A percentile compares a stretch with the other conserved stretches of the same genome.
phyloP scores from a whole-genome alignment of 2,329 filamentous ascomycete species.

The Aureobasidium musti region DNA sequence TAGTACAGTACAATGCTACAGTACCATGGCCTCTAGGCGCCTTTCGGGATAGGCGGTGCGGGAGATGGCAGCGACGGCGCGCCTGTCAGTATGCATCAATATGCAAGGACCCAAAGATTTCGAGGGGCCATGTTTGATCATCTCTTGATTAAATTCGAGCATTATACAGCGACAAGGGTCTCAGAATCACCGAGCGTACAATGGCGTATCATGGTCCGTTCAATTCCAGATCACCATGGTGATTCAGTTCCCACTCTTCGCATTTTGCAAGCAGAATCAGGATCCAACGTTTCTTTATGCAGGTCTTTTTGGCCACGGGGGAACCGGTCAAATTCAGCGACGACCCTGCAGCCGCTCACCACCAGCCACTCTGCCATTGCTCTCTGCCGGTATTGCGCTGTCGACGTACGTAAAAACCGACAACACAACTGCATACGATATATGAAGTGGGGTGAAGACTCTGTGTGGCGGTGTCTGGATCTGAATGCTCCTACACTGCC shows the following conservation, averaged over 20 bases:
- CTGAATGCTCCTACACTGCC: neutral
- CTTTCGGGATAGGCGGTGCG: constrained; percentile 23
- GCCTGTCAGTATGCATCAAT: constrained; percentile 13
- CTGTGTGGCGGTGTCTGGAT: constrained; percentile 3
- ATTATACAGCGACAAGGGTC: neutral
- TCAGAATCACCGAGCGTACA: neutral
- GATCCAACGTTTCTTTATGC: constrained; percentile 8
- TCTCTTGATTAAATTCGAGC: neutral
- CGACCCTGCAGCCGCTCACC: neutral
- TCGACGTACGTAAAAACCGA: neutral
- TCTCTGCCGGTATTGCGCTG: neutral
- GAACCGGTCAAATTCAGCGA: constrained; percentile 23
- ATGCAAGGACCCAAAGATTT: constrained; percentile 25
- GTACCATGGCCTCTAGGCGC: constrained; percentile 23
- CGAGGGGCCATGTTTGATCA: neutral
- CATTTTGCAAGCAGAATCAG: constrained; percentile 1
- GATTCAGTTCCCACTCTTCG: neutral
- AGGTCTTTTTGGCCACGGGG: neutral
- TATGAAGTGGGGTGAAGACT: neutral
- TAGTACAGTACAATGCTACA: constrained; percentile 19
- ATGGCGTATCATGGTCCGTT: neutral
- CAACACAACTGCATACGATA: neutral
- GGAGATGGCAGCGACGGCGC: constrained; percentile 27
- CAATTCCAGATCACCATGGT: neutral
- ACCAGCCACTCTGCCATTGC: neutral